Evolutionary conservation across 1,284 basidiomycete genomes (phyloP), one percentile per base, ranked within the genome.

Genomic region (Rhodotorula sp.): DNA sequence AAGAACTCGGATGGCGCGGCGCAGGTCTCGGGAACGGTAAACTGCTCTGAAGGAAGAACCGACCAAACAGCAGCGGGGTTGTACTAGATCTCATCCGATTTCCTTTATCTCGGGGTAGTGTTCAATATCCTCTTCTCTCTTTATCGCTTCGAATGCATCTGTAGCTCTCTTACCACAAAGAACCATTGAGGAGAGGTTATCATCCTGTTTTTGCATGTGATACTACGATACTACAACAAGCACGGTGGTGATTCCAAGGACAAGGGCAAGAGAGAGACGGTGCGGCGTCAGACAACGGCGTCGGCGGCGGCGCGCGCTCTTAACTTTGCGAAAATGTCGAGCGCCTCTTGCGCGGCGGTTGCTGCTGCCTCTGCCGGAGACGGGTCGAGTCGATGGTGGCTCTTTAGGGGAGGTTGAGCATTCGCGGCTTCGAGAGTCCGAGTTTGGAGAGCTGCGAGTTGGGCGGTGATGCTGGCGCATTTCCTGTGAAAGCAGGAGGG

Each of bases 381-480:
- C 26, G 56, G 12, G 39, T 43, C 39, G 39, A 43, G 34, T 6
- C 20, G 23, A 52, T 10, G 29, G 5, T 26, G 60, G 26, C 23
- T 34, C 18, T 5, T 18, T 52, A 8, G 46, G 20, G 64, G 10
- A 14, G 18, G 58, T 2, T 26, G 14, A 12, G 29, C 16, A 34
- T 29, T 15, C 0, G 49, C 29, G 56, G 60, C 51, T 48, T 48
- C 15, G 54, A 48, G 43, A n/a, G 65, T 31, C 16, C 66, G 23
- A 10, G 46, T 0, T 29, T 64, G 58, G 6, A 65, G 34, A 4
- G 64, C 29, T 1, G 67, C 18, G 34, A 72, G 67, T 0, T 67
- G 65, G 6, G 60, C 20, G 1, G 46, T 29, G 16, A 72, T 62
- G 5, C 59, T 62, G 43, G 57, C 58, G 61, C 71, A 72, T 51